Evolutionary conservation across 2,329 filamentous ascomycete genomes (phyloP).

Genomic region (Neofusicoccum cordaticola): DNA sequence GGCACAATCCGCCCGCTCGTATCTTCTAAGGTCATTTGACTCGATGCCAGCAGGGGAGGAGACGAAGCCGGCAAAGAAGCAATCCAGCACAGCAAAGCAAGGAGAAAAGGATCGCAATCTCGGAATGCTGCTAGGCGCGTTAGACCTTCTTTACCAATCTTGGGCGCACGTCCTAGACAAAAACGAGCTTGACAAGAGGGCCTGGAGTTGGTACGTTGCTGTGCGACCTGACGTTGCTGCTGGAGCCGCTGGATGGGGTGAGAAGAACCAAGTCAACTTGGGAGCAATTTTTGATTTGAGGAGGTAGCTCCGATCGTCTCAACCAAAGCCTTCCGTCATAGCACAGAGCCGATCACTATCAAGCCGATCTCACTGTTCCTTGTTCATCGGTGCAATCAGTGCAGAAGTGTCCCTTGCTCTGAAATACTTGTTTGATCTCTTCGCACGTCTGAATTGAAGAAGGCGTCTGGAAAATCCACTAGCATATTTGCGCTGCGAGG

Average conservation of each 20-base stretch:
- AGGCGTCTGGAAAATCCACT: no score
- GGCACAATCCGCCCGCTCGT: slow-evolving; percentile 64
- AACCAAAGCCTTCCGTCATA: not conserved
- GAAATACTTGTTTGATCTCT: no score
- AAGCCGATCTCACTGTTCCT: not conserved
- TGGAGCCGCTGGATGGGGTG: slow-evolving; percentile 78
- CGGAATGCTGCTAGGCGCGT: slow-evolving; percentile 64
- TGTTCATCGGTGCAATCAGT: not conserved
- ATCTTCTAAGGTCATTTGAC: slow-evolving; percentile 58
- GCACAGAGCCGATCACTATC: slow-evolving; percentile 3
- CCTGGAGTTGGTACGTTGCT: slow-evolving; percentile 78
- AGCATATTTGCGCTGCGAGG: no score
- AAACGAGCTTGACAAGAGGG: slow-evolving; percentile 69
- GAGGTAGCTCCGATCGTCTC: not conserved
- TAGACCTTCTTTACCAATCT: slow-evolving; percentile 70
- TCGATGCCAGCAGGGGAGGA: not conserved
- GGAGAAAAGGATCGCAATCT: slow-evolving; percentile 68
- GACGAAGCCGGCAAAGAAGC: slow-evolving; percentile 47
- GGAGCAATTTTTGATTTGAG: slow-evolving; percentile 52
- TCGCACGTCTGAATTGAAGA: no score
- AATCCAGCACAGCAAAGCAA: slow-evolving; percentile 50
- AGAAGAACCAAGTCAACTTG: slow-evolving; percentile 68
- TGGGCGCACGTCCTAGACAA: slow-evolving; percentile 65
- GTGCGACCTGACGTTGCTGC: slow-evolving; percentile 73
- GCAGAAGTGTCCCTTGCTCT: not conserved